Evolutionary conservation across 2,329 filamentous ascomycete genomes (phyloP).

Genomic region (Xylaria sp.): DNA sequence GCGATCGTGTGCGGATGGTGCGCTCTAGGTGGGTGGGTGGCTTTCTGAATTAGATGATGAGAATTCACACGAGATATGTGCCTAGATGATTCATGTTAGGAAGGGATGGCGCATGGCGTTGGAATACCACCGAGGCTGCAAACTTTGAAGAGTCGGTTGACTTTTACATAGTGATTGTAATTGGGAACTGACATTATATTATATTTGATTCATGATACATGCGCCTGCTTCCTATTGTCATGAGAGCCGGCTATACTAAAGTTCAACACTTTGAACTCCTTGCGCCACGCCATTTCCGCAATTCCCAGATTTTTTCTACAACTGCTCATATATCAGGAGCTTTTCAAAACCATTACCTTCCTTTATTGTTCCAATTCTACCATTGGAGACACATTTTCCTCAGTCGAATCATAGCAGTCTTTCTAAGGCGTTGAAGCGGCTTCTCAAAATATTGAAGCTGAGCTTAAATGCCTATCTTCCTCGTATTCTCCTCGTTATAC

Average conservation of each 20-base stretch:
- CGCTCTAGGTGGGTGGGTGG: not conserved
- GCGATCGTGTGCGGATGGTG: not conserved
- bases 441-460: not conserved
- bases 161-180: not conserved
- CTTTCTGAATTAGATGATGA: conserved; percentile 13
- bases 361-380: not conserved
- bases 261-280: conserved; percentile 13
- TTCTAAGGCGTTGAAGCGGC: not conserved
- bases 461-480: conserved; percentile 27
- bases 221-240: not conserved
- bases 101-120: conserved; percentile 40
- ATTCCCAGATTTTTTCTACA: conserved; percentile 1
- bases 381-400: not conserved
- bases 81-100: conserved; percentile 24
- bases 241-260: not conserved
- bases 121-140: conserved; percentile 37
- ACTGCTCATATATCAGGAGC: not conserved
- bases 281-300: conserved; percentile 9
- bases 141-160: conserved; percentile 12
- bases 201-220: conserved; percentile 15
- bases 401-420: not conserved
- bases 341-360: not conserved
- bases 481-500: conserved; percentile 35
- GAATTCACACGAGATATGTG: conserved; percentile 6
- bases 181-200: not conserved